phyloP scores from a whole-genome alignment of 208 protist genomes.

The Tritrichomonas foetus region DNA sequence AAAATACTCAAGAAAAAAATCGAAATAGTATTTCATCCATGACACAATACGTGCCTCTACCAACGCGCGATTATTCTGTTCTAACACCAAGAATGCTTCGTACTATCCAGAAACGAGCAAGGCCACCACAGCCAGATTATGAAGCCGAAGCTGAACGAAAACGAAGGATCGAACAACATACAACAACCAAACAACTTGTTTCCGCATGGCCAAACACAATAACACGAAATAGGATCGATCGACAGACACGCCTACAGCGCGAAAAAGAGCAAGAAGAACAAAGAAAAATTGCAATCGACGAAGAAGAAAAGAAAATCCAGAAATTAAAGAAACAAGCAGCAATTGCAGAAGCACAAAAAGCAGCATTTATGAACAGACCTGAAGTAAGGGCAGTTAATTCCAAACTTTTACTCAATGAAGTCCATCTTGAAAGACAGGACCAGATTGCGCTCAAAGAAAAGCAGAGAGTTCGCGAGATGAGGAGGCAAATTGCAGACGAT shows the following conservation, averaged over 20 bases:
- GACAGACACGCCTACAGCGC: background rate
- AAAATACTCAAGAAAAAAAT: no score
- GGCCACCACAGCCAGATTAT: background rate
- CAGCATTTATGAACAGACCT: background rate
- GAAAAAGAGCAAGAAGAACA: constrained; percentile 11
- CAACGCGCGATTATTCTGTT: constrained; percentile 9
- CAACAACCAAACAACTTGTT: background rate
- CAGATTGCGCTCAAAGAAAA: background rate
- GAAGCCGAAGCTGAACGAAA: background rate
- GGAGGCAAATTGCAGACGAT: background rate
- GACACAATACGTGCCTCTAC: background rate
- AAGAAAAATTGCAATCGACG: constrained; percentile 1
- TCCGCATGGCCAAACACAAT: background rate
- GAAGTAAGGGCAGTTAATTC: constrained; percentile 33
- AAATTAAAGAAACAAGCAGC: background rate
- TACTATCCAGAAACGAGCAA: background rate
- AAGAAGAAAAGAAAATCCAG: background rate
- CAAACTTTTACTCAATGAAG: background rate
- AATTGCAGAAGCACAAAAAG: background rate
- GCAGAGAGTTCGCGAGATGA: background rate
- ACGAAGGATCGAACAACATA: background rate
- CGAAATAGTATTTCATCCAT: no score
- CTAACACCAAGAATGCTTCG: background rate
- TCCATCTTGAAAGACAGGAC: background rate
- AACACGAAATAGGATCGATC: background rate